These are phyloP conservation scores for Stachybotrys chartarum DNA, from an alignment of 2,329 filamentous ascomycete species.

Conservation along the genomic window DNA sequence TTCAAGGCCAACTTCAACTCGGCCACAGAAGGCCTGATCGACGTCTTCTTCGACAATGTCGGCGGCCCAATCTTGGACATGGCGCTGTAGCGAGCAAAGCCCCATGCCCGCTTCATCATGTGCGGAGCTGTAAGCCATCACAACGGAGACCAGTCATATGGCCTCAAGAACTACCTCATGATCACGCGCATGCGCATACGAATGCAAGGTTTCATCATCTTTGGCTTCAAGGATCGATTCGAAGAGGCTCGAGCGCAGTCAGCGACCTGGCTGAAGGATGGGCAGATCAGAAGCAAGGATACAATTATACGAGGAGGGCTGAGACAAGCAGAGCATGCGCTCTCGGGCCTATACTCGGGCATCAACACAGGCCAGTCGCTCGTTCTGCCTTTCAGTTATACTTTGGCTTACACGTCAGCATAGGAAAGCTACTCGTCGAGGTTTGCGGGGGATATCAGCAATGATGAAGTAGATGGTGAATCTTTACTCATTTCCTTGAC, in stretches of 20 bases:
- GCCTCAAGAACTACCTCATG: slow-evolving; percentile 48
- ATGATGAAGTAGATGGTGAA: no score
- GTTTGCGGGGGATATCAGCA: no score
- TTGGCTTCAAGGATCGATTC: slow-evolving; percentile 38
- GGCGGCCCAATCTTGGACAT: slow-evolving; percentile 65
- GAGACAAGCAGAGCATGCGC: slow-evolving; percentile 51
- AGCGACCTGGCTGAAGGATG: slow-evolving; percentile 60
- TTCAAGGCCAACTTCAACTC: background rate
- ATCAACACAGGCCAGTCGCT: slow-evolving; percentile 62
- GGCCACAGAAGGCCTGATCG: background rate
- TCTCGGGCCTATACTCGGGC: slow-evolving; percentile 60
- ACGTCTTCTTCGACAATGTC: slow-evolving; percentile 25
- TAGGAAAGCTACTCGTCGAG: no score
- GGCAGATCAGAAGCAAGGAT: slow-evolving; percentile 65
- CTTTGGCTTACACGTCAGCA: no score
- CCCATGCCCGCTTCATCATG: slow-evolving; percentile 59
- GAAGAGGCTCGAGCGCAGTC: slow-evolving; percentile 52
- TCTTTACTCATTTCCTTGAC: no score
- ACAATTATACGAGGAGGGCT: slow-evolving; percentile 65
- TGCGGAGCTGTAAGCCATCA: slow-evolving; percentile 67
- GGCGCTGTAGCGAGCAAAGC: slow-evolving; percentile 56
- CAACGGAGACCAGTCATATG: slow-evolving; percentile 39
- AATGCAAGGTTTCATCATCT: slow-evolving; percentile 68
- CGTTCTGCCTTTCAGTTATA: no score
- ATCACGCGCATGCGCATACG: slow-evolving; percentile 48